Evolutionary conservation across 176 grass and related monocot species (phyloP).

Genomic region (Miscanthus lutarioriparius): DNA sequence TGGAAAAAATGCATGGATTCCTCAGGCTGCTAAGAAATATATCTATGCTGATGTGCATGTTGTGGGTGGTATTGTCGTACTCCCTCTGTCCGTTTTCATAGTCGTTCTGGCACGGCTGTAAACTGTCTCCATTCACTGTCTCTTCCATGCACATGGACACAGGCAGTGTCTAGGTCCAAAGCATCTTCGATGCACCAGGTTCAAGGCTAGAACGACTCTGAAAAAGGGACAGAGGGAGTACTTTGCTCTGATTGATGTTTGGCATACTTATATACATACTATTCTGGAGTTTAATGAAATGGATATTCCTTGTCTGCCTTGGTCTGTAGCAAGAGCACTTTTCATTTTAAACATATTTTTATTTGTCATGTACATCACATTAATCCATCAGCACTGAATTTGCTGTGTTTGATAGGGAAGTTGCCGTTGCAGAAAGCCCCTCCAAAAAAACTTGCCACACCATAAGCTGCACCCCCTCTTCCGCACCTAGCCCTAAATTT

Average conservation of each 20-base stretch:
- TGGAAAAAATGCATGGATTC: background rate
- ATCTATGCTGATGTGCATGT: background rate
- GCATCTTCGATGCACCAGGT: too few species aligned
- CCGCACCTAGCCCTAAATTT: too few species aligned
- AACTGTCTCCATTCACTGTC: too few species aligned
- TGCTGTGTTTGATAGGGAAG: slow-evolving; percentile 19
- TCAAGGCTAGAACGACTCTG: too few species aligned
- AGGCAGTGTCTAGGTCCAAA: too few species aligned
- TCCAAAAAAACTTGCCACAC: slow-evolving; percentile 7
- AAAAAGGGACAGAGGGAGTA: too few species aligned
- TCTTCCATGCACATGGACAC: too few species aligned
- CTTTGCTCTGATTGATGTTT: background rate
- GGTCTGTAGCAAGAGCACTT: background rate
- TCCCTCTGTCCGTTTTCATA: too few species aligned
- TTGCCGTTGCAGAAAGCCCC: background rate
- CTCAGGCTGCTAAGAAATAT: too few species aligned
- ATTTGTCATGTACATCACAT: background rate
- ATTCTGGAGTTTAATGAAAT: slow-evolving; percentile 1
- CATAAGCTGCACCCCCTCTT: background rate
- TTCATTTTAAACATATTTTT: background rate
- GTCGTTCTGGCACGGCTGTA: too few species aligned
- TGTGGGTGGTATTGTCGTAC: background rate
- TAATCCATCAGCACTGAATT: background rate
- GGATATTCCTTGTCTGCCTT: background rate
- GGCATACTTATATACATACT: background rate